Percentiles rank a stretch among this genome's conserved stretches.
Evolutionary conservation across 805 yeast genomes (phyloP).

Genomic region (Priceomyces fermenticarens): DNA sequence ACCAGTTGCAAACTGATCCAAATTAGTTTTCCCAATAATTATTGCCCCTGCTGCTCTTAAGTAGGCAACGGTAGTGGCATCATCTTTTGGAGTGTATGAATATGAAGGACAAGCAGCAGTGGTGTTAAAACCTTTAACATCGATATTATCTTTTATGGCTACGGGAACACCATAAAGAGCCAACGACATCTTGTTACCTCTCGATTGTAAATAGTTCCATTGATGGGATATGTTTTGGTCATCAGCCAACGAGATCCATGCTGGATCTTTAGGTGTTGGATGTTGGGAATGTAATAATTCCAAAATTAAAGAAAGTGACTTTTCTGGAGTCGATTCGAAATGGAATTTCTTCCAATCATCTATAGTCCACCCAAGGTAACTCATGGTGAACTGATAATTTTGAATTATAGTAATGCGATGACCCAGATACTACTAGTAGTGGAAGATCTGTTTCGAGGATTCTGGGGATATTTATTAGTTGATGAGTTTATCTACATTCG

Average conservation of each 20-base stretch:
- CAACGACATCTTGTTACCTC: conserved; percentile 48
- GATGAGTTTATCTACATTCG: no score
- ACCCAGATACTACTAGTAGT: no score
- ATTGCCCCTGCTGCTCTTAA: conserved; percentile 90
- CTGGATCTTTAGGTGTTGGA: conserved; percentile 61
- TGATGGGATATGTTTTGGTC: conserved; percentile 65
- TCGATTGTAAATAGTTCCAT: conserved; percentile 71
- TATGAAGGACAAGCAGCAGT: conserved; percentile 96
- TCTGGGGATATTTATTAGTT: no score
- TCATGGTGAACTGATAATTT: conserved; percentile 7
- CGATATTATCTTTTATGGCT: conserved; percentile 94
- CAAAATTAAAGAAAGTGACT: conserved; percentile 51
- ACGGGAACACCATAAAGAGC: conserved; percentile 92
- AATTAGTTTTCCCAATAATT: conserved; percentile 87
- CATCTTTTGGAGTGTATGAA: conserved; percentile 62
- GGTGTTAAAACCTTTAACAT: conserved; percentile 75
- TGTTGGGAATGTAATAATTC: conserved; percentile 47
- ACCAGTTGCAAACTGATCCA: conserved; percentile 98
- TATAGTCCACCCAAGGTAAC: conserved; percentile 71
- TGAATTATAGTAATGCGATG: no score
- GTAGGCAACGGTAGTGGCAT: conserved; percentile 72
- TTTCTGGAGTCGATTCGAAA: conserved; percentile 53
- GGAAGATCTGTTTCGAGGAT: no score
- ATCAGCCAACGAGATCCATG: conserved; percentile 84
- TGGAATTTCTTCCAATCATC: conserved; percentile 77